Evolutionary conservation across 805 yeast species (phyloP), one percentile per base, ranked within the genome.

Genomic region (Sugiyamaella americana): DNA sequence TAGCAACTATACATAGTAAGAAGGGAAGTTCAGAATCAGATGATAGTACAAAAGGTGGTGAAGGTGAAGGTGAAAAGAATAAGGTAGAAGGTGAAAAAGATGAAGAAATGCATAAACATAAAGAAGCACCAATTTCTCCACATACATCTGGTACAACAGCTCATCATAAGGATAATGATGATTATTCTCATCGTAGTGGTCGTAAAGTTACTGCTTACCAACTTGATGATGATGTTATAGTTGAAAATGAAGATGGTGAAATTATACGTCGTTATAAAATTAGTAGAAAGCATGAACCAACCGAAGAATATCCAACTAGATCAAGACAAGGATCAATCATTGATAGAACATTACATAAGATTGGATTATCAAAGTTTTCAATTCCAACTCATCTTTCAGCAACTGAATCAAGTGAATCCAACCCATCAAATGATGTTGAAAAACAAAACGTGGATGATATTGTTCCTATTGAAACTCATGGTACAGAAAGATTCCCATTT

Each of bases 181-280:
- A 16, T 6, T 8, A 17, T 35, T n/a, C 35, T 37, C 34, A 35
- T 20, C 37, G 50, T 46, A 11, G 30, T 5, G 23, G 26, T 17
- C 39, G 36, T 22, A 68, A 67, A 60, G 80, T 68, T 55, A 78
- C 69, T 64, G 98, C 96, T 1, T 91, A 81, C 64, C 84, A 83
- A 63, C 72, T 86, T 36, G 93, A 82, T 59, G 80, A 87, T 57
- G 72, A 80, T 49, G 76, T 93, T 46, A 73, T 87, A 49, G 82
- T 93, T 48, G 98, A 91, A 64, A 85, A 88, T 58, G 86, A 78
- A 39, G 95, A 89, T 10, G 98, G 98, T 53, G 98, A 91, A 56
- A 78, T 93, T 47, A 70, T 93, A 40, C 79, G 96, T 59, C 73
- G 95, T 44, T 91, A 88, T 65, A 75, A 70, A 56, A 80, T 89